Conservation (phyloP, 2,329 filamentous ascomycete species). For the Gremmenia infestans region DNA sequence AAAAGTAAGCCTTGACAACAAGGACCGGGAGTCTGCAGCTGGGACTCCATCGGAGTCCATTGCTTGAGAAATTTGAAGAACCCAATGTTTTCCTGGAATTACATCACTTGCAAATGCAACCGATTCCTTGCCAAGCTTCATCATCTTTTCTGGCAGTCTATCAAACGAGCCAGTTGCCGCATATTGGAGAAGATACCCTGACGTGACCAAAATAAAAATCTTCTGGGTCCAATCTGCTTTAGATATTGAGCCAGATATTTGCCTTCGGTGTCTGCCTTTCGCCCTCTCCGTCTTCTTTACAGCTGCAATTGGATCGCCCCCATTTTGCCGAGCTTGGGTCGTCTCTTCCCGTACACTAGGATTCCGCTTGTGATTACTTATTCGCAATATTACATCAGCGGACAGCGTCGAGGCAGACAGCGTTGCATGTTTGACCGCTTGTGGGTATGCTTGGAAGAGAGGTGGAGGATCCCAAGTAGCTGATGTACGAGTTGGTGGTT, state of each 20-base stretch:
- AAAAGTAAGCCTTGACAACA: conserved; percentile 61
- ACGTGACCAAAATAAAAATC: conserved; percentile 63
- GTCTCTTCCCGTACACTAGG: conserved; percentile 37
- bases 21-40: conserved; percentile 49
- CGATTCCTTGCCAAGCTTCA: conserved; percentile 68
- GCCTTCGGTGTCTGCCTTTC: conserved; percentile 37
- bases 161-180: conserved; percentile 64
- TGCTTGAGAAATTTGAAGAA: conserved; percentile 67
- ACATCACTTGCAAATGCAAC: conserved; percentile 76
- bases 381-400: conserved; percentile 63
- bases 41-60: conserved; percentile 54
- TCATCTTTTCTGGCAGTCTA: conserved; percentile 66
- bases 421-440: conserved; percentile 70
- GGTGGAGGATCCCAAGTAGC: conserved; percentile 63
- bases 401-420: conserved; percentile 63
- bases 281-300: conserved; percentile 36
- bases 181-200: conserved; percentile 72
- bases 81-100: conserved; percentile 76
- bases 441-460: conserved; percentile 81
- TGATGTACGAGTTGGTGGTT: conserved; percentile 17
- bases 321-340: conserved; percentile 25
- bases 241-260: conserved; percentile 32
- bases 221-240: conserved; percentile 64
- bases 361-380: conserved; percentile 48
- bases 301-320: conserved; percentile 9